phyloP scores from a whole-genome alignment of 2,329 filamentous ascomycete species.

The Apiospora saccharicola region DNA sequence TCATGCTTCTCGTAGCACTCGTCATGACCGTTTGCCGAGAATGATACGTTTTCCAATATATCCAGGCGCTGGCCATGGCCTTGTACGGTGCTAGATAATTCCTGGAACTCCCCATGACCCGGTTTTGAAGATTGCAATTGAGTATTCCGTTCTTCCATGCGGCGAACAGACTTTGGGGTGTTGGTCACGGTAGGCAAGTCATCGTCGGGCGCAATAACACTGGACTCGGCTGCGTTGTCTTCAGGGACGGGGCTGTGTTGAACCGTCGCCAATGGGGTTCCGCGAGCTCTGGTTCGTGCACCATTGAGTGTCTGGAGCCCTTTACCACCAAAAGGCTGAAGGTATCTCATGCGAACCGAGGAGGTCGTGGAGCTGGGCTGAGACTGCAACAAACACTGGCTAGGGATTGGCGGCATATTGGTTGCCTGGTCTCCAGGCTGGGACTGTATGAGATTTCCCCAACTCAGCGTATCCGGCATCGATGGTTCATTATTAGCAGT shows the following conservation, averaged over 20 bases:
- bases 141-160: conserved; percentile 35
- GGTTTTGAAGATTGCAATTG: conserved; percentile 33
- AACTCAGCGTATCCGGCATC: conserved; percentile 64
- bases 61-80: conserved; percentile 72
- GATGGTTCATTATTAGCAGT: conserved; percentile 47
- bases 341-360: conserved; percentile 58
- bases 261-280: conserved; percentile 43
- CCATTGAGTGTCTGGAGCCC: conserved; percentile 61
- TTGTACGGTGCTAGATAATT: conserved; percentile 60
- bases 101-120: conserved; percentile 49
- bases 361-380: conserved; percentile 61
- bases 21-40: conserved; percentile 71
- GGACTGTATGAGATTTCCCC: conserved; percentile 53
- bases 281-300: conserved; percentile 43
- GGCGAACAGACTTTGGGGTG: conserved; percentile 40
- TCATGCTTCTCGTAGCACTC: conserved; percentile 75
- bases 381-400: conserved; percentile 59
- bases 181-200: conserved; percentile 42
- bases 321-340: conserved; percentile 62
- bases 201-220: conserved; percentile 36
- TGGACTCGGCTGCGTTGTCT: conserved; percentile 33
- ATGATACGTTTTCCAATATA: conserved; percentile 73
- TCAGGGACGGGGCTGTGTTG: conserved; percentile 34
- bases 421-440: conserved; percentile 41
- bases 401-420: conserved; percentile 54